Evolutionary conservation across 164 flowering plant species (phyloP), one percentile per base, ranked within the genome.

Genomic region (Chimonanthus salicifolius): DNA sequence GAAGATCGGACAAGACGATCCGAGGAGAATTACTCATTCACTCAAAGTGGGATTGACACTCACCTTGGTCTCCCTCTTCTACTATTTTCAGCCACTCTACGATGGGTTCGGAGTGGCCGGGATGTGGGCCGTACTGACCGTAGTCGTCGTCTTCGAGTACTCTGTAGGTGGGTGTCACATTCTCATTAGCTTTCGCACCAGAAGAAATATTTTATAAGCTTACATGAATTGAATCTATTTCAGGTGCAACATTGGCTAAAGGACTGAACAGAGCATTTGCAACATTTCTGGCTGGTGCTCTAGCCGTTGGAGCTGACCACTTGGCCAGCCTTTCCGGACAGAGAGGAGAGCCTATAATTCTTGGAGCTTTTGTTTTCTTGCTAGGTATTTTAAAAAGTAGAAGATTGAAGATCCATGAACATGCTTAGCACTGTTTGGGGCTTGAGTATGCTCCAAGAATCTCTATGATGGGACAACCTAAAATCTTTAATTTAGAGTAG

Each of bases 101-200:
- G 79, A 86, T 47, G 80, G 91, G 58, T 86, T 87, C 49, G 97
- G 94, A 2, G 79, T 79, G 43, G 71, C 92, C 0, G 90, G 84
- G 8, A 89, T 92, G 81, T 92, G 97, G 97, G 97, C 95, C 47
- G 86, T 92, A 10, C 75, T 92, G 20, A 92, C 95, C 0, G 97
- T 92, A 0, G 91, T 89, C 0, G 90, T 92, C 16, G 88, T 90
- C 48, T 90, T 92, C 64, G 96, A 92, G 75, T 90, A 82, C 80
- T 73, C 89, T 6, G 96, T 89, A 10, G 96, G 94, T 90, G 80
- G 79, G 85, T 72, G 8, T 54, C 4, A 9, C n/a, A 8, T 54
- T 54, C n/a, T 54, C 60, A 33, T 33, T 33, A 33, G 33, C 33
- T 1, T 33, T 1, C 33, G 0, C 33, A 33, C 33, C 33, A 33